A percentile compares a stretch with the other conserved stretches of the same genome.
Conservation (phyloP, 441 rosid genomes). For the Euphorbia celastroides region DNA sequence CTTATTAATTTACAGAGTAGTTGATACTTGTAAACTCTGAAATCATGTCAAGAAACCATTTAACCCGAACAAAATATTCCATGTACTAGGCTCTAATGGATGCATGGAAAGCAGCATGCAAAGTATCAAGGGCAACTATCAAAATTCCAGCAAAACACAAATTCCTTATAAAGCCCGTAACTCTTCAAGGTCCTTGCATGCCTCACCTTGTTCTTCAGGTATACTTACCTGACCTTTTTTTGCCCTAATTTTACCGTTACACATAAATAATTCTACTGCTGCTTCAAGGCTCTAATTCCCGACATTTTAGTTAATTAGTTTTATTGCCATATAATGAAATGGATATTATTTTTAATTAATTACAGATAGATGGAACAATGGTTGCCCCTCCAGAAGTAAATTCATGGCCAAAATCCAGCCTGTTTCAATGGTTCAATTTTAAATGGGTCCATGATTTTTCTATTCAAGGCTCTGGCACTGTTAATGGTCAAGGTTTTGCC, state of each 20-base stretch:
- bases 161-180: slow-evolving; percentile 44
- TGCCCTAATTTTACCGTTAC: slow-evolving; percentile 5
- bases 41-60: not conserved
- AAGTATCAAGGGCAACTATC: slow-evolving; percentile 34
- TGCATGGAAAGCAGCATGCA: slow-evolving; percentile 66
- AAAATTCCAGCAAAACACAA: slow-evolving; percentile 40
- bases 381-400: slow-evolving; percentile 48
- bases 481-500: slow-evolving; percentile 68
- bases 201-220: slow-evolving; percentile 57
- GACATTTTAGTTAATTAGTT: no score
- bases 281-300: no score
- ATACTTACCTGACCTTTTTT: slow-evolving; percentile 20
- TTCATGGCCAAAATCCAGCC: slow-evolving; percentile 25
- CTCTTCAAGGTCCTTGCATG: slow-evolving; percentile 64
- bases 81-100: slow-evolving; percentile 37
- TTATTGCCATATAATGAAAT: no score
- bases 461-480: slow-evolving; percentile 62
- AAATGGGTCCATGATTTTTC: slow-evolving; percentile 40
- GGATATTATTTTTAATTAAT: no score
- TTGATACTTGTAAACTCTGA: not conserved
- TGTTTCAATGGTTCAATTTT: slow-evolving; percentile 31
- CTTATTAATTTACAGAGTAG: no score
- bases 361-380: slow-evolving; percentile 68
- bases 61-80: not conserved
- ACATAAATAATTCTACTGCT: no score